A percentile compares a stretch with the other conserved stretches of the same genome.
phyloP scores from a whole-genome alignment of 768 basidiomycete genomes.

The Russula vinacea region DNA sequence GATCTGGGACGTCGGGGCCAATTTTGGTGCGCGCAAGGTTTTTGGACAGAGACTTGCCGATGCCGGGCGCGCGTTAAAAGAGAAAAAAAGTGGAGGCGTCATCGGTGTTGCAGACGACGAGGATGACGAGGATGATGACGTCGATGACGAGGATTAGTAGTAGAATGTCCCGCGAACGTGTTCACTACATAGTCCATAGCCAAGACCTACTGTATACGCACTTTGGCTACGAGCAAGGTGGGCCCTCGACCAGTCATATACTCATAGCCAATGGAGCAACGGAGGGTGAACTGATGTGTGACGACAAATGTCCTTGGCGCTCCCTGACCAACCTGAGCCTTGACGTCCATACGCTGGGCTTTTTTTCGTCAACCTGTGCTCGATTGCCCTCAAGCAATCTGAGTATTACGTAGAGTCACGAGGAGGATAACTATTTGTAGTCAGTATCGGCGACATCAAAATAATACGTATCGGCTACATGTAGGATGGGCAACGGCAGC shows the following conservation, averaged over 20 bases:
- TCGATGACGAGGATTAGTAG: constrained; percentile 43
- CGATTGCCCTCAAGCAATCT: neutral
- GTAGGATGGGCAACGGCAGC: constrained; percentile 2
- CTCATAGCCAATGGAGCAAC: neutral
- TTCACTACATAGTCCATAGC: constrained; percentile 1
- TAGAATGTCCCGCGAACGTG: neutral
- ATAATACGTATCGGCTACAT: constrained; percentile 21
- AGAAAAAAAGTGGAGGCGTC: constrained; percentile 63
- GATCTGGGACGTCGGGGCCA: constrained; percentile 91
- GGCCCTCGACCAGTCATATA: neutral
- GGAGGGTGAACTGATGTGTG: too few relatives aligned
- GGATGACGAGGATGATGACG: constrained; percentile 59
- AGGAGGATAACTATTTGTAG: constrained; percentile 8
- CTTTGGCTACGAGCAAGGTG: neutral
- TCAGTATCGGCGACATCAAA: neutral
- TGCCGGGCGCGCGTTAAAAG: constrained; percentile 65
- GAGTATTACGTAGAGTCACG: neutral
- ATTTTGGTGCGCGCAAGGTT: constrained; percentile 74
- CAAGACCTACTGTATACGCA: constrained; percentile 9
- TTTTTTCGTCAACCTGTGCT: neutral
- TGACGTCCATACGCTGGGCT: too few relatives aligned
- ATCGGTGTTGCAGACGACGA: constrained; percentile 66
- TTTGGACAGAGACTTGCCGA: constrained; percentile 75
- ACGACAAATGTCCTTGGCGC: too few relatives aligned
- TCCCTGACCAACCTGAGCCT: too few relatives aligned